Evolutionary conservation across 441 rosid species (phyloP), one percentile per base, ranked within the genome.

Genomic region (Mallotus japonicus): DNA sequence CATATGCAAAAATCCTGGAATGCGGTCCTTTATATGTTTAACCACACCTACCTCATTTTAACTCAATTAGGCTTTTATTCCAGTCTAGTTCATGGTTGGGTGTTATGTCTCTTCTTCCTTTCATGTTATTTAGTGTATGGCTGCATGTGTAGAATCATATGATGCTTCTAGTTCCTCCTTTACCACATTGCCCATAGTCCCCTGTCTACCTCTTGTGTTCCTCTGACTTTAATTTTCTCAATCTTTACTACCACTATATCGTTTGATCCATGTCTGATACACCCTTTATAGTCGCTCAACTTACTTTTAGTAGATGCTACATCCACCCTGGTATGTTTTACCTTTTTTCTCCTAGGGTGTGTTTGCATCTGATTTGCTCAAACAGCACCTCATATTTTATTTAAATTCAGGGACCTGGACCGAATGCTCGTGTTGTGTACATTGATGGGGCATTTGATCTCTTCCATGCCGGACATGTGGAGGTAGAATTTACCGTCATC

Each of bases 381-480:
- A 13, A 32, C 3, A 6, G 13, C 42, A 22, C 17, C 53, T 56
- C 40, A 65, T 40, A 28, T 74, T 76, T 73, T 67, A 5, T 75
- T 66, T 64, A 62, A 42, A 46, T 44, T 71, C 87, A 95, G 99
- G 96, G 90, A 54, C 97, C 99, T 62, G 87, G 90, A 78, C 93
- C 95, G 62, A 87, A 90, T 88, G 90, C 97, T 70, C 86, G 86
- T 50, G 80, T 95, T 49, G 87, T 95, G 34, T 95, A 92, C 80
- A 92, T 95, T 64, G 99, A 95, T 83, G 96, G 93, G 24, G 93
- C 92, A 42, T 89, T 91, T 75, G 96, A 91, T 87, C 92, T 91
- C 75, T 95, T 95, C 78, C 99, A 95, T 82, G 99, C 99, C 60
- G 99, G 98, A 76, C 99, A 95, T 77, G 99, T 92, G 22, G 95